Conservation (phyloP, 371 early-diverging fungal genomes). For the Syncephalastrum contaminatum region DNA sequence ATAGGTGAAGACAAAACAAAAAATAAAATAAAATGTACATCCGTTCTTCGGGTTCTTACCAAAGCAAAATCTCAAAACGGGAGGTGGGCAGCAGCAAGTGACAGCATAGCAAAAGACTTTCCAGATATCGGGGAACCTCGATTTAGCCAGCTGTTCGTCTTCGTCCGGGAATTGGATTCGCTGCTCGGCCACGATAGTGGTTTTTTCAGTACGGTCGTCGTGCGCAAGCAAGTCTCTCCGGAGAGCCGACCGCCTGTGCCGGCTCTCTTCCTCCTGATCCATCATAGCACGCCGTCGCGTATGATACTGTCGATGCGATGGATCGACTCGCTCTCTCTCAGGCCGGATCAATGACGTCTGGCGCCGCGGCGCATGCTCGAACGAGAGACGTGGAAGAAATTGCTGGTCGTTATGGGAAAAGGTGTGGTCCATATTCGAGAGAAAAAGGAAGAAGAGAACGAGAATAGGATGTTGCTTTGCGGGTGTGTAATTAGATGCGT, state of each 20-base stretch:
- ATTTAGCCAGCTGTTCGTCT: no score
- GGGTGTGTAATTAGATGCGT: no score
- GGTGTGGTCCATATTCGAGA: neutral
- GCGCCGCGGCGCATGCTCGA: slow-evolving; percentile 17
- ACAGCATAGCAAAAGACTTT: slow-evolving; percentile 50
- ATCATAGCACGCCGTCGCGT: slow-evolving; percentile 29
- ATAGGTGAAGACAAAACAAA: neutral
- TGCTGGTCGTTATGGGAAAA: slow-evolving; percentile 18
- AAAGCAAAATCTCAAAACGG: slow-evolving; percentile 33
- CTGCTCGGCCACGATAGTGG: no score
- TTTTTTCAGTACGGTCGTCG: slow-evolving; percentile 10
- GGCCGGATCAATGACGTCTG: slow-evolving; percentile 62
- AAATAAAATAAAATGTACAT: neutral
- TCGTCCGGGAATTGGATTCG: no score
- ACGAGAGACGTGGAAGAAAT: slow-evolving; percentile 1
- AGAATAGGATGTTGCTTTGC: no score
- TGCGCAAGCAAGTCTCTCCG: slow-evolving; percentile 18
- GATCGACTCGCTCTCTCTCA: slow-evolving; percentile 54
- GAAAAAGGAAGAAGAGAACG: no score
- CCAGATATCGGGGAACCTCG: slow-evolving; percentile 21
- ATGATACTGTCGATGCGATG: slow-evolving; percentile 47
- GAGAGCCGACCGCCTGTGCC: slow-evolving; percentile 9
- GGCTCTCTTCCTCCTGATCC: no score
- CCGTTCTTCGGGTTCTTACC: slow-evolving; percentile 26
- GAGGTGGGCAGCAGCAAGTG: slow-evolving; percentile 57